Evolutionary conservation across 805 yeast species (phyloP).

Genomic region (Danielia reshetovae): DNA sequence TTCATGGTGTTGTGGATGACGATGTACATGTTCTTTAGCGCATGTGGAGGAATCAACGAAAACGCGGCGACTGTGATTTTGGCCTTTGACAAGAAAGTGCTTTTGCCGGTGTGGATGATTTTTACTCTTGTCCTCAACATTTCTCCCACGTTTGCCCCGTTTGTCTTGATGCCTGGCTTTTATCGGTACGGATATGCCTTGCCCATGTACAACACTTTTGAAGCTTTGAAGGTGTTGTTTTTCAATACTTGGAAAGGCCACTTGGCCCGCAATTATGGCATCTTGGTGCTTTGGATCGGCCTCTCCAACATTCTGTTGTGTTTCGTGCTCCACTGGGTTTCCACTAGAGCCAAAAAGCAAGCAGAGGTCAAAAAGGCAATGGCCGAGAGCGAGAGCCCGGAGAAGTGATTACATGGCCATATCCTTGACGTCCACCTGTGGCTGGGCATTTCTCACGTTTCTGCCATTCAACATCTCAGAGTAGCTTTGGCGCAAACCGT

Average conservation of each 20-base stretch:
- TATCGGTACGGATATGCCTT: constrained; percentile 34
- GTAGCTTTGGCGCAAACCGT: constrained; percentile 1
- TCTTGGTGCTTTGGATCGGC: constrained; percentile 28
- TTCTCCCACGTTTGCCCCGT: constrained; percentile 31
- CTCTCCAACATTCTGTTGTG: constrained; percentile 11
- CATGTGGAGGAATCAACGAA: constrained; percentile 28
- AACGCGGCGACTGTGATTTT: constrained; percentile 18
- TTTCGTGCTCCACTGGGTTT: neutral
- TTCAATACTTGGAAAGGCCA: constrained; percentile 32
- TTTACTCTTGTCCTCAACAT: constrained; percentile 27
- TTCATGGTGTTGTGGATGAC: constrained; percentile 32
- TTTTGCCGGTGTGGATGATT: constrained; percentile 30
- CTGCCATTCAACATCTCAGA: constrained; percentile 7
- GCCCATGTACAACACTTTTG: constrained; percentile 32
- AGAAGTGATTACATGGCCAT: neutral
- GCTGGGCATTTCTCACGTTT: neutral
- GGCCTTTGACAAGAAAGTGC: constrained; percentile 15
- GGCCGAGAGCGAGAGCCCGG: neutral
- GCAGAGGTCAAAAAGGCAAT: neutral
- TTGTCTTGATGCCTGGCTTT: constrained; percentile 28
- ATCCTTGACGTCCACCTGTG: constrained; percentile 6
- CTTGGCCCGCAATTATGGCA: constrained; percentile 28
- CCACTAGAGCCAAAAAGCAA: neutral
- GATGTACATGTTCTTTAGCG: constrained; percentile 25
- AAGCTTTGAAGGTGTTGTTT: constrained; percentile 29